Percentiles rank a stretch among this genome's conserved stretches.
Evolutionary conservation across 441 rosid species (phyloP).

Genomic region (Populus hybrid): DNA sequence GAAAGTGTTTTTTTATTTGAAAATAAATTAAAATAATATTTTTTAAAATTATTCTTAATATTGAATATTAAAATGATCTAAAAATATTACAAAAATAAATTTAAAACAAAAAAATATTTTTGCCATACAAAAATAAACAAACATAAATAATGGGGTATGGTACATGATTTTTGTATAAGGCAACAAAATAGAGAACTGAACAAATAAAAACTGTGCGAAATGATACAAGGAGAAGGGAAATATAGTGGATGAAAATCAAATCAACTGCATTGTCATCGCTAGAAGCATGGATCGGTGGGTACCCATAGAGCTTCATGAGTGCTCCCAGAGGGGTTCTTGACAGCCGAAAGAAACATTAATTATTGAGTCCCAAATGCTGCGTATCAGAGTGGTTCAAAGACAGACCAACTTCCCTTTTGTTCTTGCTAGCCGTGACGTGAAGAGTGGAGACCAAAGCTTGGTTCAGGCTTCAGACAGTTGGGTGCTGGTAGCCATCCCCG

Average conservation of each 20-base stretch:
- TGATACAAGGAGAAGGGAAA: background rate
- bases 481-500: constrained; percentile 18
- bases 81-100: too few relatives aligned
- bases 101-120: too few relatives aligned
- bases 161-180: background rate
- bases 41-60: too few relatives aligned
- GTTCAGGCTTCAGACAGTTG: constrained; percentile 34
- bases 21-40: too few relatives aligned
- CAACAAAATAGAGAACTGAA: background rate
- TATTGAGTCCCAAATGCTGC: constrained; percentile 37
- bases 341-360: background rate
- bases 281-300: constrained; percentile 16
- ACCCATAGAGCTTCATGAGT: background rate
- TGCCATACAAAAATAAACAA: too few relatives aligned
- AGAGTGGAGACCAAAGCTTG: constrained; percentile 23
- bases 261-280: constrained; percentile 9
- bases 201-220: background rate
- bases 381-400: constrained; percentile 20
- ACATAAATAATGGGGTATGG: background rate
- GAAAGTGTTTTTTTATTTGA: too few relatives aligned
- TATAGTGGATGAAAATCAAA: background rate
- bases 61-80: accelerated
- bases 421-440: constrained; percentile 21
- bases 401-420: constrained; percentile 21
- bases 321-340: background rate